These are phyloP conservation scores for Alternaria brassicicola DNA, from an alignment of 2,329 filamentous ascomycete species.

Conservation along the genomic window DNA sequence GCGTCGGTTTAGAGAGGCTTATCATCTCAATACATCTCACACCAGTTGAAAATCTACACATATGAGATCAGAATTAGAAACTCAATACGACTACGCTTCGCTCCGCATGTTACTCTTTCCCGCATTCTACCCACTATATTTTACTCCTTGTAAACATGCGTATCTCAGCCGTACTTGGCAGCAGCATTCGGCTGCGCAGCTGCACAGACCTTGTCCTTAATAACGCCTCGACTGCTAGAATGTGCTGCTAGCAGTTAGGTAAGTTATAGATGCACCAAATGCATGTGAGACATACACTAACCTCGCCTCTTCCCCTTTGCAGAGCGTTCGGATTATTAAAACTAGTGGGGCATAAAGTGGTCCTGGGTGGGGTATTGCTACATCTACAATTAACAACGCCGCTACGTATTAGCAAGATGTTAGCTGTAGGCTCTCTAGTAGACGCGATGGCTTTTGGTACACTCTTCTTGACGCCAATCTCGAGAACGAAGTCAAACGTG, in stretches of 20 bases:
- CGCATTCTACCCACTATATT: background rate
- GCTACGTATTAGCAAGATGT: conserved; percentile 41
- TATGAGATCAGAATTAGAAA: too few species aligned
- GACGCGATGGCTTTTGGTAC: conserved; percentile 46
- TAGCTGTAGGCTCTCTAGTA: conserved; percentile 42
- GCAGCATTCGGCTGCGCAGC: background rate
- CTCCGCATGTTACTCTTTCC: too few species aligned
- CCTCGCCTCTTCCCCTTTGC: too few species aligned
- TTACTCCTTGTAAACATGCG: background rate
- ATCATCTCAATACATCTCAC: too few species aligned
- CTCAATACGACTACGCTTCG: too few species aligned
- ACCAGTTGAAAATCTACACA: too few species aligned
- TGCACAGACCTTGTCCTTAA: conserved; percentile 25
- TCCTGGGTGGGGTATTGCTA: conserved; percentile 35
- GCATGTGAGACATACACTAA: too few species aligned
- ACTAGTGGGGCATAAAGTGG: conserved; percentile 45
- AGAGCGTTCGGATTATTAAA: conserved; percentile 50
- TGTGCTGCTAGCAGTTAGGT: conserved; percentile 38
- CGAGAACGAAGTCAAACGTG: conserved; percentile 64
- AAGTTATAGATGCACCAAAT: too few species aligned
- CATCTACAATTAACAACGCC: conserved; percentile 38
- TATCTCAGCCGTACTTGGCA: background rate
- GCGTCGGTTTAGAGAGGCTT: too few species aligned
- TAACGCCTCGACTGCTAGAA: conserved; percentile 35
- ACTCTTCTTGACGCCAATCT: conserved; percentile 54